Evolutionary conservation across 2,329 filamentous ascomycete genomes (phyloP).

Genomic region (Didymella arachidicola): DNA sequence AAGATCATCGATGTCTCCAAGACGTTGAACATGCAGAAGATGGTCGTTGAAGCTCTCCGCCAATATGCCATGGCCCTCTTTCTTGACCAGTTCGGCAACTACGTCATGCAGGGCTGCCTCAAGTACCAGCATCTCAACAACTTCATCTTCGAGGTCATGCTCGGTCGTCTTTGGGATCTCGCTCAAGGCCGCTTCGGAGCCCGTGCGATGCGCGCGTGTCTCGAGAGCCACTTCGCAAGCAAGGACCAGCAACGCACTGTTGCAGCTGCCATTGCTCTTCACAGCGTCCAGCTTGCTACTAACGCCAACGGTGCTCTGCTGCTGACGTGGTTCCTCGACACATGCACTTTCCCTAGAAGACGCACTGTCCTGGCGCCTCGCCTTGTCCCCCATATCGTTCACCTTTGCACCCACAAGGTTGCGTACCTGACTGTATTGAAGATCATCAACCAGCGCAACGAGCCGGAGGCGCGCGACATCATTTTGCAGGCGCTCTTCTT

Average conservation of each 20-base stretch:
- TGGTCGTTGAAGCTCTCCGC: slow-evolving; percentile 84
- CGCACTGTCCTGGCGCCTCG: slow-evolving; percentile 91
- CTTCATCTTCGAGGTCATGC: slow-evolving; percentile 98
- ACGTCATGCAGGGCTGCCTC: slow-evolving; percentile 94
- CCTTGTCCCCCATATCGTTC: slow-evolving; percentile 89
- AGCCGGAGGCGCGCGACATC: slow-evolving; percentile 87
- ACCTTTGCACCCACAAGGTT: slow-evolving; percentile 98
- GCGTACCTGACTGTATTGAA: slow-evolving; percentile 97
- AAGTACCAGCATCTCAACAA: slow-evolving; percentile 91
- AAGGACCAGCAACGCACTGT: slow-evolving; percentile 96
- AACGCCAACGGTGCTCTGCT: slow-evolving; percentile 95
- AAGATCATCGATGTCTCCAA: slow-evolving; percentile 99
- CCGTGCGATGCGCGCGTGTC: slow-evolving; percentile 92
- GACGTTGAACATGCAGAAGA: slow-evolving; percentile 78
- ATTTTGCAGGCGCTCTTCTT: slow-evolving; percentile 94
- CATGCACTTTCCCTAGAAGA: slow-evolving; percentile 91
- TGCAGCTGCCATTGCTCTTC: slow-evolving; percentile 91
- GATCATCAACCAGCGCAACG: slow-evolving; percentile 97
- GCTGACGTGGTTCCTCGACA: slow-evolving; percentile 97
- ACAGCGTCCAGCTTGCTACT: slow-evolving; percentile 94
- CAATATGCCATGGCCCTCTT: slow-evolving; percentile 91
- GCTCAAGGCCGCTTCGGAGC: slow-evolving; percentile 93
- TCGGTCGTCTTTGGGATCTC: slow-evolving; percentile 91
- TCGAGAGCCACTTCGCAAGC: slow-evolving; percentile 93
- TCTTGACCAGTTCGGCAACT: slow-evolving; percentile 98